Base-by-base conservation (phyloP, 495 filamentous ascomycete genomes). In the Xylaria sp. region DNA sequence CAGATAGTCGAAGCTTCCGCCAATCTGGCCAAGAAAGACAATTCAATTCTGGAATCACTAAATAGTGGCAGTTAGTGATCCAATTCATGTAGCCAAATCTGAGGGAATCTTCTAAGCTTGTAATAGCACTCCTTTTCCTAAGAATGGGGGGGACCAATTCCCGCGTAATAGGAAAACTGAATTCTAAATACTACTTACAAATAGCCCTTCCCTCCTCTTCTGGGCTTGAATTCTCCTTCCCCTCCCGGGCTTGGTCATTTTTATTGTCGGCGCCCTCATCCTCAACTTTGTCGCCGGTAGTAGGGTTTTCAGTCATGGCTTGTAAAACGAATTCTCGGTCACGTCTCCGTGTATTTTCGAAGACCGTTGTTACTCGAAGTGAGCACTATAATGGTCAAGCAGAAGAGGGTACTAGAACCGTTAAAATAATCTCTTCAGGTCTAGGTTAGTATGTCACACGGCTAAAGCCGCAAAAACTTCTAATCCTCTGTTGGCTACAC, bases 11-110 rank as follows among this genome's bases (percentile, higher is more conserved):
- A n/a, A 68, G 12, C 52, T 68, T 68, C 6, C 66, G 66, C 66
- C 66, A 68, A 14, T 68, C 52, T n/a, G 50, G 21, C 66, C 66
- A 68, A 26, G 66, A 68, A n/a, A 68, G 66, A 44, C 53, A 57
- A 24, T 68, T 68, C 21, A 68, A 5, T 37, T 46, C 17, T 17
- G 37, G 43, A n/a, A 46, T 59, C 37, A 68, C 50, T 55, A 29
- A 29, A 55, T 55, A 24, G 24, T 24, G 19, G 21, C 6, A 5
- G 33, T 68, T 8, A 40, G 24, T 29, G 24, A 14, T 9, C 24
- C 5, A 55, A 24, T 55, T 19, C n/a, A 50, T 50, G 40, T 50
- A 21, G 12, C 17, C 46, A 21, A 5, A 9, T 19, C n/a, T 50
- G 0, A 46, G 46, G 46, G n/a, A 50, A 21, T 21, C 5, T 50